Conservation (phyloP, 2,329 filamentous ascomycete genomes). For the Penicillium thymicola region DNA sequence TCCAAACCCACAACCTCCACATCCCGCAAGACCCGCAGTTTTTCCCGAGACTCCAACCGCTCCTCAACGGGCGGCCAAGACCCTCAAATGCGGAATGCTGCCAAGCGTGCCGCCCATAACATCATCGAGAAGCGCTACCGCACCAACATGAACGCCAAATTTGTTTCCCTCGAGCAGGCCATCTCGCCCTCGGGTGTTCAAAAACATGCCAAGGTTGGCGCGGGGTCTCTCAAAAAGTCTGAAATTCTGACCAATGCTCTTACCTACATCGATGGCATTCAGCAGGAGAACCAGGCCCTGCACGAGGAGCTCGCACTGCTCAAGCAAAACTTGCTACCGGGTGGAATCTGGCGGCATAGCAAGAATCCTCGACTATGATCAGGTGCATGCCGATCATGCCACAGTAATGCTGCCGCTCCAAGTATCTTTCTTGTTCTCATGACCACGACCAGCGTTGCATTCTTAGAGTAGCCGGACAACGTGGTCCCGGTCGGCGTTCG, state of each 20-base stretch:
- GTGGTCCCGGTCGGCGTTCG: slow-evolving; percentile 11
- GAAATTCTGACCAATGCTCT: slow-evolving; percentile 39
- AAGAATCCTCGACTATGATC: slow-evolving; percentile 14
- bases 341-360: slow-evolving; percentile 23
- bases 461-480: slow-evolving; percentile 13
- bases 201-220: slow-evolving; percentile 25
- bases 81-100: slow-evolving; percentile 32
- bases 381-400: not conserved
- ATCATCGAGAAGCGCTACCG: slow-evolving; percentile 44
- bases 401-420: not conserved
- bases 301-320: slow-evolving; percentile 33
- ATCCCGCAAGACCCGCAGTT: slow-evolving; percentile 26
- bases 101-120: slow-evolving; percentile 42
- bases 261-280: slow-evolving; percentile 35
- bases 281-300: slow-evolving; percentile 34
- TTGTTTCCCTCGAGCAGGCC: slow-evolving; percentile 39
- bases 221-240: slow-evolving; percentile 37
- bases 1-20: slow-evolving; percentile 14
- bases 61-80: slow-evolving; percentile 20
- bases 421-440: slow-evolving; percentile 6
- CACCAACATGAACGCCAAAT: slow-evolving; percentile 45
- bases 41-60: slow-evolving; percentile 26
- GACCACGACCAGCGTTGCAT: slow-evolving; percentile 20
- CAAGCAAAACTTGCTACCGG: slow-evolving; percentile 28
- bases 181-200: slow-evolving; percentile 28